Evolutionary conservation across 768 basidiomycete species (phyloP), one percentile per base, ranked within the genome.

Genomic region (Panaeolus cyanescens): DNA sequence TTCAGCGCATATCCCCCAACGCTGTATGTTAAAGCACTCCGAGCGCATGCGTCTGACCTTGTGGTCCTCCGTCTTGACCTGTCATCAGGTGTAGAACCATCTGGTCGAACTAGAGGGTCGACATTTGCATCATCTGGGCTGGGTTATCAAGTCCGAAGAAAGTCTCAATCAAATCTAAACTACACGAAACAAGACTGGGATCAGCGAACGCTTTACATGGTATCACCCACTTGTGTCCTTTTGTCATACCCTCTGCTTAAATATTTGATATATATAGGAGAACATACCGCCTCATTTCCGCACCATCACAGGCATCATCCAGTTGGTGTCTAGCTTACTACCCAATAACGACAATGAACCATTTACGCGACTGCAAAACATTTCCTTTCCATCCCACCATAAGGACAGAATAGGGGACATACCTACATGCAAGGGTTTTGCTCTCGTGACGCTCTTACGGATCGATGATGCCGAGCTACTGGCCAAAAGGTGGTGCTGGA

Each of bases 351-450:
- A 39, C 33, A 25, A 66, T 7, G 20, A 28, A 33, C 15, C 28
- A 34, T 56, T 54, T 19, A 28, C 25, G 53, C 73, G 71, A 20
- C 68, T 92, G 4, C 87, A 93, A 68, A 64, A 70, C 34, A 76
- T 94, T 39, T 62, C 72, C 1, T 78, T 91, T 28, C 89, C 87
- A 12, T 77, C 83, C 0, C 89, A 92, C 65, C 83, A 88, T 68
- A 80, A 83, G 54, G 90, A 91, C 68, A 79, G 78, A 56, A 80
- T 83, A 13, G 83, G 74, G 2, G 79, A 82, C 25, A 65, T 74
- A 13, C 85, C 88, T 2, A 83, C 80, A 58, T 88, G 83, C 72
- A 93, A 89, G 76, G 89, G 90, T 1, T 93, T 93, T 63, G 90
- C 91, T 0, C 82, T 94, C 30, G 75, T 93, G 58, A 85, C 85